phyloP scores from a whole-genome alignment of 2,329 filamentous ascomycete species.

The Balansia obtecta region DNA sequence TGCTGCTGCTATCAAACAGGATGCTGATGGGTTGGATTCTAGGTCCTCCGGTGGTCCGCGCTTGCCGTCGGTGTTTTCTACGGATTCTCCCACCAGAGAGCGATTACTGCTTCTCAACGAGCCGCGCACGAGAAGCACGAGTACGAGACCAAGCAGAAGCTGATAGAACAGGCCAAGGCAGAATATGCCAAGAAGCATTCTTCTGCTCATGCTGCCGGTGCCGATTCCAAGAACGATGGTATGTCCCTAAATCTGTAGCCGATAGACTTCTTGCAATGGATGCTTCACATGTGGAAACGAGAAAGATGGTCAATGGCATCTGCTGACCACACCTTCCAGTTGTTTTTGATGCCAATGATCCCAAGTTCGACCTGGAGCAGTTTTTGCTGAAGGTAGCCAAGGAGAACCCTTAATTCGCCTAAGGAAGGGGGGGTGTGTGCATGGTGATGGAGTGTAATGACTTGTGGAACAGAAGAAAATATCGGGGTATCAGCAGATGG shows the following conservation, averaged over 20 bases:
- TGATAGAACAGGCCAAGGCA: constrained; percentile 88
- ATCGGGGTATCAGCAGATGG: not conserved
- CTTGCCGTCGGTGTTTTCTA: constrained; percentile 88
- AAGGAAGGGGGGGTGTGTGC: not conserved
- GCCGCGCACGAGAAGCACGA: constrained; percentile 61
- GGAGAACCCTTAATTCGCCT: constrained; percentile 33
- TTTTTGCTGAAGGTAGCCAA: constrained; percentile 54
- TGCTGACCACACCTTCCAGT: constrained; percentile 13
- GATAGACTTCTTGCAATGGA: not conserved
- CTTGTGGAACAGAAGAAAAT: not conserved
- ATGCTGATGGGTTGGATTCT: constrained; percentile 20
- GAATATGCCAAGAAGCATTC: constrained; percentile 73
- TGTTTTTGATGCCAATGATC: constrained; percentile 57
- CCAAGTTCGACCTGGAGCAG: constrained; percentile 89
- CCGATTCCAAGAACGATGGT: constrained; percentile 21
- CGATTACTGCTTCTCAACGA: constrained; percentile 61
- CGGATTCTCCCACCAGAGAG: constrained; percentile 85
- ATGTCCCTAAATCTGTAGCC: constrained; percentile 8
- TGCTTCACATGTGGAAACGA: not conserved
- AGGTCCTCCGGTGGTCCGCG: constrained; percentile 97
- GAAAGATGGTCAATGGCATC: not conserved
- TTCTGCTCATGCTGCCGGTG: constrained; percentile 25
- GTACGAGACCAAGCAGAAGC: constrained; percentile 78
- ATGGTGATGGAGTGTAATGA: not conserved
- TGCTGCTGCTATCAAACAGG: not conserved